Base-by-base conservation (phyloP, 192 early-diverging fungal genomes). In the Coemansia nantahalensis region DNA sequence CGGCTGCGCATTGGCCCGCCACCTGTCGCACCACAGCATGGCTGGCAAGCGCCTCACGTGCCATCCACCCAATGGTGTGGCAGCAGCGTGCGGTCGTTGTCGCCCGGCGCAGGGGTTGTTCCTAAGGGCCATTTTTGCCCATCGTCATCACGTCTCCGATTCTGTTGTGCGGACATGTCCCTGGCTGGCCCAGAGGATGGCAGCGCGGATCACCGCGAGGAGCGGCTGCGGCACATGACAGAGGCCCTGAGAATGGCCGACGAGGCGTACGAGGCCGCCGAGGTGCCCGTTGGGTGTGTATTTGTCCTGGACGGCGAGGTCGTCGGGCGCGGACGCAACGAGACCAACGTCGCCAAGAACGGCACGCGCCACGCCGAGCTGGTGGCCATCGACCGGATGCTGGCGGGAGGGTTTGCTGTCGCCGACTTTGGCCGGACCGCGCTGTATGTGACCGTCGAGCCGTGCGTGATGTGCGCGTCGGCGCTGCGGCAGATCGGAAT, bases 241-340 rank as follows among this genome's bases (percentile, higher is more conserved):
- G 49, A 56, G 40, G 70, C 70, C n/a, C 41, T 74, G 15, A 1
- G 22, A 1, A 74, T 74, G 70, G 96, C 94, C 7, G 65, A 94
- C 45, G 90, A 95, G 55, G 95, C 97, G 3, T 87, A 86, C 35
- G 64, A 79, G 7, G 77, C 77, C 13, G 63, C 79, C 4, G 97
- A 99, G 78, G 95, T 99, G 0, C 97, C 97, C 2, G 95, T 97
- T 3, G 97, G 97, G 19, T 97, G 94, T 56, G 89, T 97, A 0
- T 89, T 97, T 76, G 91, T 99, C 2, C 70, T 77, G 32, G 45
- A 82, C 24, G 72, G 62, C 8, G 32, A 76, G 31, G 63, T 95
- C 11, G 87, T 94, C 36, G 93, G 86, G 3, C 59, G 65, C 4
- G 96, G 96, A 11, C 74, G 95, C 41, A 99, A 99, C 62, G 66